phyloP scores from a whole-genome alignment of 1,139 yeast species.

The Pichia sp. region DNA sequence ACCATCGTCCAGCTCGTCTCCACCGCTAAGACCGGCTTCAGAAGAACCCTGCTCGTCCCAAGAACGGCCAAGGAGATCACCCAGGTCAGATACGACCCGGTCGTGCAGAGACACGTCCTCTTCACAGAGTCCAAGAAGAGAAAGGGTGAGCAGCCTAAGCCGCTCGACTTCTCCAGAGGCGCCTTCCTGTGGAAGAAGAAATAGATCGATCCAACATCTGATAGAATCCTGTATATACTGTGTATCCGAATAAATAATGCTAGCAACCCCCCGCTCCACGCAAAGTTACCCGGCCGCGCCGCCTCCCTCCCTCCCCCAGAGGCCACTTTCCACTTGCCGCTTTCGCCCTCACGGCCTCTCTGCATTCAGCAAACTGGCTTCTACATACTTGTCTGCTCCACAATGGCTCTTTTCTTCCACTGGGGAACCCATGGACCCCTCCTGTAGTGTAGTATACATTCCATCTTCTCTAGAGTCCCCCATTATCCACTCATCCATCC shows the following conservation, averaged over 20 bases:
- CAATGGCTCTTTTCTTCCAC: too few species aligned
- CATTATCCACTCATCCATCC: too few species aligned
- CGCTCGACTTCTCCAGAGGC: constrained; percentile 61
- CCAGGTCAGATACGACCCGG: constrained; percentile 88
- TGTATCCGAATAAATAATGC: too few species aligned
- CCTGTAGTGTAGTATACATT: too few species aligned
- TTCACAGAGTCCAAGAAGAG: constrained; percentile 89
- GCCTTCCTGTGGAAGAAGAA: constrained; percentile 35
- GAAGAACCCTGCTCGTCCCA: constrained; percentile 77
- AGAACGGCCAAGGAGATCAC: constrained; percentile 77
- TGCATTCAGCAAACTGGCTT: too few species aligned
- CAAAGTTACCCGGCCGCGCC: too few species aligned
- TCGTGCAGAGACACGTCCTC: constrained; percentile 76
- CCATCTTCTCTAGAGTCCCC: too few species aligned
- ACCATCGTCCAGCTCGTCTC: constrained; percentile 70
- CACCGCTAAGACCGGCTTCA: constrained; percentile 84
- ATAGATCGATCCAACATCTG: neutral
- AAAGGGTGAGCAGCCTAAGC: constrained; percentile 66
- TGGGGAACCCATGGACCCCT: too few species aligned
- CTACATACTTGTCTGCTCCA: neutral
- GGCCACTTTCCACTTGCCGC: too few species aligned
- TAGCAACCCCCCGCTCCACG: too few species aligned
- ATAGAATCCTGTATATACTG: neutral
- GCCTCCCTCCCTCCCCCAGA: too few species aligned
- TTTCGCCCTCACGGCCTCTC: too few species aligned